A percentile compares a stretch with the other conserved stretches of the same genome.
These are phyloP conservation scores for Lactifluus pinguis DNA, from an alignment of 768 basidiomycete species.

Conservation along the genomic window DNA sequence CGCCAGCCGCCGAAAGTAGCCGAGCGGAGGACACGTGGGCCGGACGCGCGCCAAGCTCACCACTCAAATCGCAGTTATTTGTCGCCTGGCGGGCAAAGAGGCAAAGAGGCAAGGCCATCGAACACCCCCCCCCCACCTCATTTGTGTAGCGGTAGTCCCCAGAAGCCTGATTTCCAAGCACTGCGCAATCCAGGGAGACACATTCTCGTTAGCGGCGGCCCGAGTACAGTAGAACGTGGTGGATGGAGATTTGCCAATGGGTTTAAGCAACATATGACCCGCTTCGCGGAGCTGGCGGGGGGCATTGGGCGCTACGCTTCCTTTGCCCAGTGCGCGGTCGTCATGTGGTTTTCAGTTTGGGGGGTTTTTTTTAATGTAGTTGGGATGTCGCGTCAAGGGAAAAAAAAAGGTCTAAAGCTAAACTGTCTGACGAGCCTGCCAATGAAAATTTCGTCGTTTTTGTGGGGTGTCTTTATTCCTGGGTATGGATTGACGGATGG, in stretches of 20 bases:
- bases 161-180: conserved; percentile 33
- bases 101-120: conserved; percentile 26
- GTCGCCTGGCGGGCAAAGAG: conserved; percentile 49
- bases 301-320: background rate
- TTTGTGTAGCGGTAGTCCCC: conserved; percentile 32
- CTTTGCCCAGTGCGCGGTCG: conserved; percentile 3
- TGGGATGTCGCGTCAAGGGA: conserved; percentile 26
- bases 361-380: conserved; percentile 14
- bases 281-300: conserved; percentile 18
- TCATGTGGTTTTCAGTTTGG: background rate
- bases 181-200: conserved; percentile 29
- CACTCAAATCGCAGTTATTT: conserved; percentile 55
- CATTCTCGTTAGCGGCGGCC: background rate
- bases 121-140: too few relatives aligned
- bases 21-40: conserved; percentile 45
- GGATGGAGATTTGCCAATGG: conserved; percentile 40
- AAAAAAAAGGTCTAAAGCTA: conserved; percentile 28
- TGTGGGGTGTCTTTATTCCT: conserved; percentile 28
- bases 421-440: conserved; percentile 17
- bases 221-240: conserved; percentile 34
- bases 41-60: conserved; percentile 51
- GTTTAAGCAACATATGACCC: conserved; percentile 33
- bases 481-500: conserved; percentile 45
- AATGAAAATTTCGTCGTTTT: conserved; percentile 13
- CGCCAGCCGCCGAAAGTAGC: conserved; percentile 52